These are phyloP conservation scores for Pachysolen tannophilus DNA, from an alignment of 805 yeast genomes.

Conservation along the genomic window DNA sequence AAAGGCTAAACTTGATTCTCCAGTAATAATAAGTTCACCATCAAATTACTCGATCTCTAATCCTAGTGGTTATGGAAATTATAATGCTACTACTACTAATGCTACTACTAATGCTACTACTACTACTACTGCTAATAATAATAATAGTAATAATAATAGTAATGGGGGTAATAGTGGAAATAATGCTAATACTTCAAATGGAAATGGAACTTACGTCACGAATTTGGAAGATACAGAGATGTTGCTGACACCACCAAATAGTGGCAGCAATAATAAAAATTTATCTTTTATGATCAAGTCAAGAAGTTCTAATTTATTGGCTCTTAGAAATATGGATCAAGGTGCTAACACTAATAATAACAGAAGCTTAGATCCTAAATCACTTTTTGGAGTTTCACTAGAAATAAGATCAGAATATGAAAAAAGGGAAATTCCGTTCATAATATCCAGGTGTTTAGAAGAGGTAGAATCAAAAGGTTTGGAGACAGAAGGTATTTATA, in stretches of 20 bases:
- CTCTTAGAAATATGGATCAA: conserved; percentile 18
- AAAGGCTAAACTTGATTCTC: conserved; percentile 6
- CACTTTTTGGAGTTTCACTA: conserved; percentile 44
- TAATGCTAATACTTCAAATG: no score
- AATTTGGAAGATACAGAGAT: conserved; percentile 2
- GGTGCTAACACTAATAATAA: conserved; percentile 12
- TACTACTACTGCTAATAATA: no score
- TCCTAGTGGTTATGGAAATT: neutral
- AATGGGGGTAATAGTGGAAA: conserved; percentile 2
- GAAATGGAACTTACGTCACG: no score
- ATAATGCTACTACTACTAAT: no score
- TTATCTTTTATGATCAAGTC: conserved; percentile 28
- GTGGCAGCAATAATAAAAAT: no score
- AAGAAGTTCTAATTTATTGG: conserved; percentile 39
- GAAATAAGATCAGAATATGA: conserved; percentile 60
- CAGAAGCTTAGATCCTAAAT: conserved; percentile 5
- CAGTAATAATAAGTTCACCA: conserved; percentile 8
- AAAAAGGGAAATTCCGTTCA: conserved; percentile 53
- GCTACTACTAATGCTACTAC: no score
- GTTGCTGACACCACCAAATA: no score
- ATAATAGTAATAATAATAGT: no score
- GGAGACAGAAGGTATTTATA: conserved; percentile 77
- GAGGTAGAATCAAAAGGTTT: conserved; percentile 78
- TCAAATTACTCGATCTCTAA: conserved; percentile 4
- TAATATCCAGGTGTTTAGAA: conserved; percentile 61